Base-by-base conservation (phyloP, 2,329 filamentous ascomycete species). In the Didymella glomerata region DNA sequence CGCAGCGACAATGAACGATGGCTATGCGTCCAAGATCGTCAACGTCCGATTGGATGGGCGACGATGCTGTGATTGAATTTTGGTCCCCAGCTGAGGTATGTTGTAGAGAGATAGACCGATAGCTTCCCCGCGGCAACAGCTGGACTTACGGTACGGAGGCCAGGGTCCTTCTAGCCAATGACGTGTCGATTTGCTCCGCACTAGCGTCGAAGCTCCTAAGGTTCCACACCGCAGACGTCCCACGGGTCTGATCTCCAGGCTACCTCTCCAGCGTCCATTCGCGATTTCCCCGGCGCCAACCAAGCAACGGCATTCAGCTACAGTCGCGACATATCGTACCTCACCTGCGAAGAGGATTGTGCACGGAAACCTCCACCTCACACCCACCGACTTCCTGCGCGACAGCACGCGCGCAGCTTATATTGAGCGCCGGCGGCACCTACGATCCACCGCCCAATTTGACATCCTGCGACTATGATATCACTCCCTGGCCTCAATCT, bases 401-500 rank as follows among this genome's bases (percentile, higher is more conserved):
- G 16, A 49, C 22, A 24, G 20, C 30, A 38, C 20, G 46, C 32
- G 46, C 18, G 7, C 36, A 40, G 18, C 36, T 20, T 22, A 13
- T 5, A 40, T 20, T 20, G n/a, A 38, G 34, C 34, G 16, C 16
- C 16, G 6, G 16, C n/a, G 18, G 16, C 46, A 38, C 4, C 6
- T 10, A 32, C 27, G 18, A 9, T 18, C 14, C 27, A 46, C 45
- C 7, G 18, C 4, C 2, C 5, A 22, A 2, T 18, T 10, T n/a
- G 14, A 8, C 4, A 24, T 22, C 6, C 30, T 22, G 11, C 40
- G 32, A 62, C 24, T 13, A 76, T 76, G 73, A 74, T 79, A 64
- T 72, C 78, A 22, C 69, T 83, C n/a, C 81, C 81, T 48, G 81
- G 81, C 38, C 76, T 83, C 27, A 78, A 80, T 53, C 70, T 82